phyloP scores from a whole-genome alignment of 768 basidiomycete species.

The Piloderma croceum region DNA sequence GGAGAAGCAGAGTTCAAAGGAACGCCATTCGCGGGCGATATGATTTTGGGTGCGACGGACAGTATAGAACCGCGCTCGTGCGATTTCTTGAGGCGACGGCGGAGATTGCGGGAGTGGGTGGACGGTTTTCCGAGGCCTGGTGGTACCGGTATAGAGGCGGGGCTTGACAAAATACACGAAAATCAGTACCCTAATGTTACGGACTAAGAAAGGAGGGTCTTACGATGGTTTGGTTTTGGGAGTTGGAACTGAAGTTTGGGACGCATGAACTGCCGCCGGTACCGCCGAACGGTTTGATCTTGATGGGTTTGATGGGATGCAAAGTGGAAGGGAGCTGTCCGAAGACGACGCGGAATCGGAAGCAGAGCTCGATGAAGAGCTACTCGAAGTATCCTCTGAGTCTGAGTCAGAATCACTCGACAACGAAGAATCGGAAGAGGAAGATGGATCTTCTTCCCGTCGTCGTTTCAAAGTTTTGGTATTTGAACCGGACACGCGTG shows the following conservation, averaged over 20 bases:
- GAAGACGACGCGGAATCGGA: slow-evolving; percentile 21
- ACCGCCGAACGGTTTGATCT: slow-evolving; percentile 1
- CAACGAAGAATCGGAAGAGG: background rate
- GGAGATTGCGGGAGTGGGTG: slow-evolving; percentile 54
- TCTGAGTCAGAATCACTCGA: slow-evolving; percentile 24
- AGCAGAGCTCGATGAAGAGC: slow-evolving; percentile 13
- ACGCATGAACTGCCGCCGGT: background rate
- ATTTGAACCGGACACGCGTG: background rate
- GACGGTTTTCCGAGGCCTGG: slow-evolving; percentile 56
- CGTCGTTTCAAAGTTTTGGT: background rate
- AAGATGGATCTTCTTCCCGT: background rate
- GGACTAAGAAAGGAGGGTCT: no score
- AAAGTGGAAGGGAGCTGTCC: no score
- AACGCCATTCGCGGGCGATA: slow-evolving; percentile 39
- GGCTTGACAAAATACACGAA: background rate
- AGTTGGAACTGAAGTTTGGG: no score
- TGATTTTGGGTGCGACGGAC: slow-evolving; percentile 21
- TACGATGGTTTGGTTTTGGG: no score
- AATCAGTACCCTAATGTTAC: background rate
- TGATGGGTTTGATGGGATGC: background rate
- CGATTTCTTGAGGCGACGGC: slow-evolving; percentile 44
- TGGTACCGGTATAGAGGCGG: slow-evolving; percentile 33
- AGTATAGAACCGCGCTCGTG: slow-evolving; percentile 19
- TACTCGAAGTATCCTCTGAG: slow-evolving; percentile 23
- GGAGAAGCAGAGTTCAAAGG: slow-evolving; percentile 31